Evolutionary conservation across 169 alveolate species (phyloP).

Genomic region (Eimeria falciformis): DNA sequence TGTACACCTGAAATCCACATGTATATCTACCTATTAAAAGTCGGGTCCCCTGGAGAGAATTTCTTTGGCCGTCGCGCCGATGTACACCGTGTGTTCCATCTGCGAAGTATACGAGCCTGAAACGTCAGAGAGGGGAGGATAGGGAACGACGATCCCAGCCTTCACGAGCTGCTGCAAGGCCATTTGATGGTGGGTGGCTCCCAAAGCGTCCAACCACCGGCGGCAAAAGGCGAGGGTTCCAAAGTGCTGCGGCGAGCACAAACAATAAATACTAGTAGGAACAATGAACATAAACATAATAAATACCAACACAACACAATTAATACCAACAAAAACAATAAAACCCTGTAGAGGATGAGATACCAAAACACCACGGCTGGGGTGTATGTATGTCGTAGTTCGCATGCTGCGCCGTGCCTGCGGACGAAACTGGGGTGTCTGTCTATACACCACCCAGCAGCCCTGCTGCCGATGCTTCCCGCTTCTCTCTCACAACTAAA

Average conservation of each 20-base stretch:
- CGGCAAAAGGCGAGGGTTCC: conserved; percentile 99
- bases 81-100: conserved; percentile 99
- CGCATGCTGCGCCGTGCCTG: too few species aligned
- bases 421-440: not conserved
- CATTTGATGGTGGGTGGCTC: conserved; percentile 94
- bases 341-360: too few species aligned
- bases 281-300: too few species aligned
- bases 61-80: conserved; percentile 99
- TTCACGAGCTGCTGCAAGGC: conserved; percentile 96
- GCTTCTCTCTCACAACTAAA: too few species aligned
- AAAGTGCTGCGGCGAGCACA: conserved; percentile 86
- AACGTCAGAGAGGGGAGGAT: conserved; percentile 99
- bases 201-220: conserved; percentile 98
- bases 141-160: conserved; percentile 97
- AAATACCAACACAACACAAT: too few species aligned
- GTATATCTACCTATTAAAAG: conserved; percentile 81
- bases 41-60: conserved; percentile 99
- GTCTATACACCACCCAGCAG: too few species aligned
- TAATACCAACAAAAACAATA: too few species aligned
- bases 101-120: conserved; percentile 98
- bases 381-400: too few species aligned
- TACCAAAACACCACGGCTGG: too few species aligned
- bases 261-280: too few species aligned
- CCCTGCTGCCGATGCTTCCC: too few species aligned
- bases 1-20: too few species aligned